A percentile compares a stretch with the other conserved stretches of the same genome.
These are phyloP conservation scores for Fusarium sp. DNA, from an alignment of 2,329 filamentous ascomycete genomes.

Conservation along the genomic window DNA sequence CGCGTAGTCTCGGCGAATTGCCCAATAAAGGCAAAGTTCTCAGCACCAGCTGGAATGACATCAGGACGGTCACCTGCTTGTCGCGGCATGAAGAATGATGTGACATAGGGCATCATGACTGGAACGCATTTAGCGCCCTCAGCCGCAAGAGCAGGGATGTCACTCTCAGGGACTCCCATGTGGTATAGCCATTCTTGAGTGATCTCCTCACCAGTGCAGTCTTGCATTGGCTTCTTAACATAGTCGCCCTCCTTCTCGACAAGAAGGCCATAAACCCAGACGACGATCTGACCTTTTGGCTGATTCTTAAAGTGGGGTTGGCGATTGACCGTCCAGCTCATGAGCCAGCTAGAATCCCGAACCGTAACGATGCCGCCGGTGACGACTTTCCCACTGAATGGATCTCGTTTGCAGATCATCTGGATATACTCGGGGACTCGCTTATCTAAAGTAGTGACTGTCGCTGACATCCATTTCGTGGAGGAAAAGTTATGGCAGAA, in stretches of 20 bases:
- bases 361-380: constrained; percentile 4
- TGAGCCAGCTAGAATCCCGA: constrained; percentile 3
- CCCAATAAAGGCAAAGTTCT: constrained; percentile 11
- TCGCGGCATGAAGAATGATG: constrained; percentile 3
- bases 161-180: constrained; percentile 1
- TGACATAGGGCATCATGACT: constrained; percentile 9
- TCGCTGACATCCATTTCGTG: constrained; percentile 8
- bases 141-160: background rate
- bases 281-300: constrained; percentile 2
- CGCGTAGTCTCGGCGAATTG: constrained; percentile 1
- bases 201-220: constrained; percentile 8
- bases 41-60: background rate
- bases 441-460: constrained; percentile 3
- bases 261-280: constrained; percentile 3
- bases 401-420: constrained; percentile 6
- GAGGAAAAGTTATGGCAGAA: background rate
- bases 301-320: constrained; percentile 13
- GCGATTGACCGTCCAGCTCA: constrained; percentile 4
- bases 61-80: background rate
- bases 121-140: background rate
- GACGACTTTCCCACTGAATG: background rate
- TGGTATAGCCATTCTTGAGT: constrained; percentile 9
- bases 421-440: constrained; percentile 6
- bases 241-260: background rate
- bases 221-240: constrained; percentile 1